Evolutionary conservation across 805 yeast genomes (phyloP).

Genomic region (Metschnikowia lochheadii): DNA sequence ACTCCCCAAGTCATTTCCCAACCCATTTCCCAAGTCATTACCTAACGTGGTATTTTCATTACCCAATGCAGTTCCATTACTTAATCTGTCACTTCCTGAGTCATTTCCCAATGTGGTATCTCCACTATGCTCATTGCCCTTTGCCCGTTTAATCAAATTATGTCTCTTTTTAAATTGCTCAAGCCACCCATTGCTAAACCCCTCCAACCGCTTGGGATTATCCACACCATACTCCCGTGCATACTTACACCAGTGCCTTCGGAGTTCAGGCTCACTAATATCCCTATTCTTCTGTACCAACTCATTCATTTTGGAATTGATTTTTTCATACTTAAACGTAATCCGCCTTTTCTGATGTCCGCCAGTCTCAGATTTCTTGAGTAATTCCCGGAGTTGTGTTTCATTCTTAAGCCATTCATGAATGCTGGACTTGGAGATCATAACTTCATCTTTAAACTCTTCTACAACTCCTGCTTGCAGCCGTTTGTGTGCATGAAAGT

Average conservation of each 20-base stretch:
- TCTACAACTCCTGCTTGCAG: conserved; percentile 60
- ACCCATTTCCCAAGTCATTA: too few species aligned
- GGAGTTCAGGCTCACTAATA: conserved; percentile 50
- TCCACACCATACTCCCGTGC: conserved; percentile 56
- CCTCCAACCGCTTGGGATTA: conserved; percentile 53
- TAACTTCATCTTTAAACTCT: conserved; percentile 43
- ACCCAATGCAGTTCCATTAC: too few species aligned
- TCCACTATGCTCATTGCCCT: background rate
- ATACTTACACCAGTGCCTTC: conserved; percentile 53
- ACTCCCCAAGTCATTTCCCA: too few species aligned
- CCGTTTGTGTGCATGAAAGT: conserved; percentile 42
- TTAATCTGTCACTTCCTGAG: too few species aligned
- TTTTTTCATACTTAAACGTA: conserved; percentile 52
- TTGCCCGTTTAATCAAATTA: background rate
- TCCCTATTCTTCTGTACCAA: conserved; percentile 47
- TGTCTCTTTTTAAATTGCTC: conserved; percentile 58
- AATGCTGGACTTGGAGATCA: conserved; percentile 57
- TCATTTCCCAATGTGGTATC: too few species aligned
- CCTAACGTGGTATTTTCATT: too few species aligned
- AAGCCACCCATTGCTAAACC: conserved; percentile 62
- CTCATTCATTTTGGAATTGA: conserved; percentile 56
- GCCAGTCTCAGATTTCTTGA: conserved; percentile 26
- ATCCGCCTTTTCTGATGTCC: conserved; percentile 40
- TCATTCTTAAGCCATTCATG: conserved; percentile 61
- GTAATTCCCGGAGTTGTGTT: conserved; percentile 43